Conservation (phyloP, 2,329 filamentous ascomycete species). For the Blastomyces percursus region DNA sequence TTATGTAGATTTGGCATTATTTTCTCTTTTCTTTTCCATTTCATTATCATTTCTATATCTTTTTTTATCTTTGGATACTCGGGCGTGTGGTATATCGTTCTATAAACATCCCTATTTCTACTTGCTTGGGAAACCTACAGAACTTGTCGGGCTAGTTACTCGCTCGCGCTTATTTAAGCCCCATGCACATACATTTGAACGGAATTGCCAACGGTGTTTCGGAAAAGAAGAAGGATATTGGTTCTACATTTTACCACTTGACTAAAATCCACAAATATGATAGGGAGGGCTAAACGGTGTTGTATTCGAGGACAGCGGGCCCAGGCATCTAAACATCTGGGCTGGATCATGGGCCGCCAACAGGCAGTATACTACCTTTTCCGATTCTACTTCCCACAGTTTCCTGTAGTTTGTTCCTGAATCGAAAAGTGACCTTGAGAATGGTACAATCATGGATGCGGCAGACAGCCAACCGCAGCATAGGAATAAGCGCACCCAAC, state of each 20-base stretch:
- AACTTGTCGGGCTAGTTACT: not conserved
- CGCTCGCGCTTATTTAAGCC: not conserved
- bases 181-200: not conserved
- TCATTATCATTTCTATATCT: not conserved
- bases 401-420: not conserved
- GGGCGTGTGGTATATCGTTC: no score
- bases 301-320: not conserved
- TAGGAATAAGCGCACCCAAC: conserved; percentile 24
- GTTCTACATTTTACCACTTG: not conserved
- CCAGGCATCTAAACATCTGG: not conserved
- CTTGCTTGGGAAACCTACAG: not conserved
- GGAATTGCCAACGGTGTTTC: not conserved
- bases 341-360: not conserved
- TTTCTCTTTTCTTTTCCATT: not conserved
- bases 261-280: not conserved
- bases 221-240: not conserved
- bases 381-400: not conserved
- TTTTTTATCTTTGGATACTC: not conserved
- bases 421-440: conserved; percentile 6
- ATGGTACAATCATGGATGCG: conserved; percentile 8
- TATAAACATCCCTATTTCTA: not conserved
- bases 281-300: not conserved
- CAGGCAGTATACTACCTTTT: not conserved
- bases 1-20: not conserved
- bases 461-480: conserved; percentile 19